These are phyloP conservation scores for Suhomyces anneliseae DNA, from an alignment of 1,139 yeast species.

Conservation along the genomic window DNA sequence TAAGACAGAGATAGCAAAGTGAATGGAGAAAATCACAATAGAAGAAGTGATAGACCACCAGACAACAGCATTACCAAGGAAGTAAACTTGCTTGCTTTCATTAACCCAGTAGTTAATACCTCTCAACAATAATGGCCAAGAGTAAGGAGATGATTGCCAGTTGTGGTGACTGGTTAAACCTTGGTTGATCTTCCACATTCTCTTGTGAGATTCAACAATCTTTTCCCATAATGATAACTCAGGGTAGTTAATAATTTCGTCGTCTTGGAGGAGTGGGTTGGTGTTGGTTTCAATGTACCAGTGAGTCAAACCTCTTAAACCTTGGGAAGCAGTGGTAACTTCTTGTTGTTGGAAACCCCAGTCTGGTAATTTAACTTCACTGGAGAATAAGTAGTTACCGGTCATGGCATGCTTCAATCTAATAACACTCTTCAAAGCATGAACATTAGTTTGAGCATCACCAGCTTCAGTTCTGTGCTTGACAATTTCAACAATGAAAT, in stretches of 20 bases:
- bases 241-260: constrained; percentile 55
- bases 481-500: constrained; percentile 86
- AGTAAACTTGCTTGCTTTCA: constrained; percentile 75
- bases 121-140: constrained; percentile 87
- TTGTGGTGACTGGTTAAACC: constrained; percentile 82
- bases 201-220: constrained; percentile 73
- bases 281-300: constrained; percentile 89
- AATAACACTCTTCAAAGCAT: constrained; percentile 82
- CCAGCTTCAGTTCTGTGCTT: constrained; percentile 55
- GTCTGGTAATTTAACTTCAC: constrained; percentile 80
- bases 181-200: constrained; percentile 90
- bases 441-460: constrained; percentile 60
- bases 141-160: constrained; percentile 83
- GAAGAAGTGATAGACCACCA: constrained; percentile 85
- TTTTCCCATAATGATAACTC: constrained; percentile 65
- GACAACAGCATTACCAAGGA: constrained; percentile 84
- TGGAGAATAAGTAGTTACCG: constrained; percentile 87
- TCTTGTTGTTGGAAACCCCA: constrained; percentile 99
- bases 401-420: constrained; percentile 87
- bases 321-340: constrained; percentile 87
- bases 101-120: constrained; percentile 95
- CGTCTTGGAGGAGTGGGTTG: constrained; percentile 33
- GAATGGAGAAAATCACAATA: constrained; percentile 54
- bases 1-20: constrained; percentile 55
- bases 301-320: constrained; percentile 67